phyloP scores from a whole-genome alignment of 2,329 filamentous ascomycete genomes.

The Teratosphaeriaceae sp. region DNA sequence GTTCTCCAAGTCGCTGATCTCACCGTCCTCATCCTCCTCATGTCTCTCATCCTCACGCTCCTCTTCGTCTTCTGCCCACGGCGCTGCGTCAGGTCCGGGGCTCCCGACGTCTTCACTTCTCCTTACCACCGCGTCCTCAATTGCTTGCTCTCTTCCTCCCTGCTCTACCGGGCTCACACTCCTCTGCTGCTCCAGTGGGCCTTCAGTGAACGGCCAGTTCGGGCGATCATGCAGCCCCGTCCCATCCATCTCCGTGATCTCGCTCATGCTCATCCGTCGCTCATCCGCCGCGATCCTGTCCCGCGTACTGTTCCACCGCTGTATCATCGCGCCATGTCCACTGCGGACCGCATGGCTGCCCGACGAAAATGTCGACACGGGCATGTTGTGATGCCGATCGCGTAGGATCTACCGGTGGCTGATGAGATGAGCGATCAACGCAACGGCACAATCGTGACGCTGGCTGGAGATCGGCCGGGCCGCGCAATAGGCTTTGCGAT shows the following conservation, averaged over 20 bases:
- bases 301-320: constrained; percentile 22
- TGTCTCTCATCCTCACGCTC: constrained; percentile 8
- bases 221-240: constrained; percentile 21
- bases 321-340: constrained; percentile 16
- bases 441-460: too few species aligned
- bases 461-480: too few species aligned
- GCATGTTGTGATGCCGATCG: constrained; percentile 18
- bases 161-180: constrained; percentile 10
- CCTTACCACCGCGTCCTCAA: constrained; percentile 16
- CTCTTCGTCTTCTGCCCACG: constrained; percentile 12
- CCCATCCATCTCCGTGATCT: constrained; percentile 25
- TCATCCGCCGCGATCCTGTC: constrained; percentile 22
- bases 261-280: constrained; percentile 17
- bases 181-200: background rate
- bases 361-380: constrained; percentile 23
- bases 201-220: constrained; percentile 22
- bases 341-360: constrained; percentile 13
- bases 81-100: constrained; percentile 4
- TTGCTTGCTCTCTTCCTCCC: constrained; percentile 6
- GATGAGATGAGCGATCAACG: too few species aligned
- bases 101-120: constrained; percentile 16
- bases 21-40: constrained; percentile 5
- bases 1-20: constrained; percentile 21
- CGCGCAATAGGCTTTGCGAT: too few species aligned
- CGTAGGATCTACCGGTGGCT: background rate